Evolutionary conservation across 2,329 filamentous ascomycete genomes (phyloP), one percentile per base, ranked within the genome.

Genomic region (Alternaria brassicicola): DNA sequence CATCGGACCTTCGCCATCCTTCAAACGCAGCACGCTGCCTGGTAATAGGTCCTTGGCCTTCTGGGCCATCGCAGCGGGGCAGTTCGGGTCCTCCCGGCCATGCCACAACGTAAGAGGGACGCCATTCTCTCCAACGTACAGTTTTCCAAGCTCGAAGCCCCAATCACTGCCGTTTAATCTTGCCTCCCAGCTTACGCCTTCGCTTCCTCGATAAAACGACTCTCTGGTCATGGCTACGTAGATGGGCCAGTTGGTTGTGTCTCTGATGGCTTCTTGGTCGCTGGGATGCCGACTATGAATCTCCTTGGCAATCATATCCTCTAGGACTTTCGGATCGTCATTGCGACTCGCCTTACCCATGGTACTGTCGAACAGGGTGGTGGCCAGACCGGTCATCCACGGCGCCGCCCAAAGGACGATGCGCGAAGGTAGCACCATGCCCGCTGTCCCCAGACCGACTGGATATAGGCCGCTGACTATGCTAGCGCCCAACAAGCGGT

Each of bases 41-140:
- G 63, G 60, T 47, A 76, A 66, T 23, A 67, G 31, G 23, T 65
- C 62, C 12, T 64, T 60, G 2, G 73, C 72, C 48, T 68, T 70
- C 26, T 56, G 49, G 3, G 62, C 67, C 70, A 70, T 71, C 12
- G 50, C 45, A 21, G 63, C 60, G 8, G 74, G 69, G 25, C 64
- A 69, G 31, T 72, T 68, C 17, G 63, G 54, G 53, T 78, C 75
- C n/a, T 69, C 61, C 3, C 49, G 59, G 0, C 73, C 75, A 64
- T 77, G 75, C 75, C 75, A 78, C 10, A 78, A 33, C 4, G 68
- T 69, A 35, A 75, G 59, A 3, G 64, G 55, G 12, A 71, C 52
- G 1, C 59, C 62, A 3, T 52, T 41, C 9, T 65, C 61, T 12
- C 63, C 68, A 21, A 67, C 59, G 26, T 58, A 46, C 28, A 77